These are phyloP conservation scores for Clonostachys solani DNA, from an alignment of 2,329 filamentous ascomycete genomes.

Conservation along the genomic window DNA sequence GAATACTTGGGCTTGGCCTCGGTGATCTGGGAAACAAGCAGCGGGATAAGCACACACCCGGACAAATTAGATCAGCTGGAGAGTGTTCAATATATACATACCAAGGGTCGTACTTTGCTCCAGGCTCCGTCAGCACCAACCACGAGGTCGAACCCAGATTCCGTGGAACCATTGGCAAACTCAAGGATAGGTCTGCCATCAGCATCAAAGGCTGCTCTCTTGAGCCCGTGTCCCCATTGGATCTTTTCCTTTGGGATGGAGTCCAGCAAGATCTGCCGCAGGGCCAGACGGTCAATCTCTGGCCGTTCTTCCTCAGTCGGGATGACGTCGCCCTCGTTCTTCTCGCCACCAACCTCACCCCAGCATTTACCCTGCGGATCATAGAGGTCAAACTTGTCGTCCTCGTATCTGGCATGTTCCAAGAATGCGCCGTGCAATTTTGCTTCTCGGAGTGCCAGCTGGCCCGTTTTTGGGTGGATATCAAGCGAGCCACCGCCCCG, in stretches of 20 bases:
- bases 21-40: slow-evolving; percentile 11
- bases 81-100: background rate
- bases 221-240: slow-evolving; percentile 2
- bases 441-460: slow-evolving; percentile 35
- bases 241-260: slow-evolving; percentile 23
- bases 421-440: slow-evolving; percentile 33
- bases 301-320: slow-evolving; percentile 14
- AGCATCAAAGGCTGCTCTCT: background rate
- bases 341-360: slow-evolving; percentile 10
- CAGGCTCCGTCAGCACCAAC: slow-evolving; percentile 8
- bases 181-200: background rate
- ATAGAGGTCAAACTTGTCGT: slow-evolving; percentile 20
- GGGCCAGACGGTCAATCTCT: slow-evolving; percentile 28
- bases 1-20: slow-evolving; percentile 28
- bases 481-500: slow-evolving; percentile 37
- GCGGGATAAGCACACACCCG: too few species aligned
- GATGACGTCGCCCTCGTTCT: slow-evolving; percentile 7
- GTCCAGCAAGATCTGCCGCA: slow-evolving; percentile 25
- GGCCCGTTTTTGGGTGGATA: slow-evolving; percentile 39
- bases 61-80: too few species aligned
- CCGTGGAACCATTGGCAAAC: background rate
- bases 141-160: slow-evolving; percentile 1
- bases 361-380: slow-evolving; percentile 35
- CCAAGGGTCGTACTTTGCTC: slow-evolving; percentile 21
- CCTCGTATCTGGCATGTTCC: background rate